Base-by-base conservation (phyloP, 805 yeast species). In the Candida jianshihensis region DNA sequence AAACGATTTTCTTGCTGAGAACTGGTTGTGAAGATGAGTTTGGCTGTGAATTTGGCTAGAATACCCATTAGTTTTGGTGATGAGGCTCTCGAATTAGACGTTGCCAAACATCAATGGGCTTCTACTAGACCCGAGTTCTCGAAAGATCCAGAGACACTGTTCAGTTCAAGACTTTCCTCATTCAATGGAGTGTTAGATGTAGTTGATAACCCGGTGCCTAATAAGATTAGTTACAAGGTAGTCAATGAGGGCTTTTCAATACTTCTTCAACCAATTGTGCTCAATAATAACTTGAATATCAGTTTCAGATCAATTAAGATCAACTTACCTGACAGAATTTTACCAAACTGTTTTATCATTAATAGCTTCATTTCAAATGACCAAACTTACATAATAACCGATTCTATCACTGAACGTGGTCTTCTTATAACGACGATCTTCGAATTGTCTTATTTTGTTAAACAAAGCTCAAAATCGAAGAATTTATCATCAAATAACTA, bases 381-480 rank as follows among this genome's bases (percentile, higher is more conserved):
- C 8, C 40, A 37, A 5, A 34, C 28, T 3, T 40, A 39, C 3
- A 42, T 78, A 0, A 47, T 75, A n/a, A 41, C 78, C 15, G 86
- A 81, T 53, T 46, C 75, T 8, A 59, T 83, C 13, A 74, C 78
- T 20, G 65, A 61, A 17, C 57, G 62, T 16, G 80, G 73, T 37
- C 56, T 73, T 14, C 54, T 81, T 18, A 63, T 78, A 28, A 73
- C 85, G 0, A 43, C 78, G 22, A 49, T 56, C 4, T 42, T 82
- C 20, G 56, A 61, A 14, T 43, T 69, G 9, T 47, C 60, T 3
- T 67, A 71, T 37, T 80, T 81, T 43, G 41, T 56, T 15, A 30
- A 42, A 38, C 36, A 30, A 19, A 21, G 37, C n/a, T 39, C 26
- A 13, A 42, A 36, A 26, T 43, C 37, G 24, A 33, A 30, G 33